Base-by-base conservation (phyloP, 2,329 filamentous ascomycete genomes). In the Clathrospora elynae region DNA sequence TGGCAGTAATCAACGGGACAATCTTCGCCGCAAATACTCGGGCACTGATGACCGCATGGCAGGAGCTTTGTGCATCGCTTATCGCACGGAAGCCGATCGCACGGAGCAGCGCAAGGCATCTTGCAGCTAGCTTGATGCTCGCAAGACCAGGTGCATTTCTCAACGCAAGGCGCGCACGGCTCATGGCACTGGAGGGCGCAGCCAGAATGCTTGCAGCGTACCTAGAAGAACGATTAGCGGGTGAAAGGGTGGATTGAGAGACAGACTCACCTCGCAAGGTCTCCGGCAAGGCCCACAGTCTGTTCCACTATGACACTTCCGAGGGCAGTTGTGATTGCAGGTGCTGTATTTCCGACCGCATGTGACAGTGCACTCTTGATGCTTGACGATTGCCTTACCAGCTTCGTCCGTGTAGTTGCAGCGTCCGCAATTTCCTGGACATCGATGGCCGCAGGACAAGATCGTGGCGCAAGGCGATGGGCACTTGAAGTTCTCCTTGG, bases 371-470 rank as follows among this genome's bases (percentile, higher is more conserved):
- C 64, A 68, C 10, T 30, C 8, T 1, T 10, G 9, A 24, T 66
- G 59, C n/a, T 44, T 31, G 3, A 35, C 12, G 1, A 13, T 17
- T 2, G 20, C 10, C 14, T 35, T 12, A 1, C 38, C 44, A 1
- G 42, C 70, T 0, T 63, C 60, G 6, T 64, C 49, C 17, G 64
- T 67, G 2, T 35, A 53, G 3, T 71, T 73, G 62, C 85, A 88
- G 0, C 49, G 37, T 4, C 45, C 62, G 55, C 84, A 88, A 6
- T 22, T 20, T 2, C 67, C 69, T 5, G 55, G 40, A 20, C 84
- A 88, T 1, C 37, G 42, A 56, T 87, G 84, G 0, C 85, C 83
- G 53, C 85, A 89, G 0, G 62, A 19, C 1, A 82, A 70, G 0
- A 59, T 28, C 0, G 51, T 49, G 1, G 62, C 70, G 51, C 86